These are phyloP conservation scores for Entelexis sorbosivorans DNA, from an alignment of 1,139 yeast species.

Conservation along the genomic window DNA sequence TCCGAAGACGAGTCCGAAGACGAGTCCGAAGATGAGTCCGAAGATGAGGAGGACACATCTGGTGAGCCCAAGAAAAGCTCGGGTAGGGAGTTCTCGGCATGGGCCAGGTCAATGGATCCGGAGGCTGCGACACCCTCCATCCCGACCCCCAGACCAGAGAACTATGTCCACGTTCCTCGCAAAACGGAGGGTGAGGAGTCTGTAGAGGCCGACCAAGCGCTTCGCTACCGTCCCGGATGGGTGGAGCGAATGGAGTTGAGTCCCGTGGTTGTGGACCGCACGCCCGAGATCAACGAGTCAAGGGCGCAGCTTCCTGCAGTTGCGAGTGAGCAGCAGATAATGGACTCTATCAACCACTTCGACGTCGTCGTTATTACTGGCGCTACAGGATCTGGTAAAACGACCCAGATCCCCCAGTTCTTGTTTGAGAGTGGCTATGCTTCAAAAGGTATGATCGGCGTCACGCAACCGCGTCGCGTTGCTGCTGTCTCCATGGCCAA, in stretches of 20 bases:
- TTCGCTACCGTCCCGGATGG: conserved; percentile 32
- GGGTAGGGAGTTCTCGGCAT: conserved; percentile 36
- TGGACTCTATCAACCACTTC: conserved; percentile 93
- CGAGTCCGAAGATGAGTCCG: conserved; percentile 9
- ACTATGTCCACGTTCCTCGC: conserved; percentile 30
- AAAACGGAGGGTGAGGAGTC: conserved; percentile 27
- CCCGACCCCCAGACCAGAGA: conserved; percentile 28
- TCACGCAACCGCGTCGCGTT: conserved; percentile 96
- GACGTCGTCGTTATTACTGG: conserved; percentile 90
- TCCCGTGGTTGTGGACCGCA: conserved; percentile 56
- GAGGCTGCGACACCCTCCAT: conserved; percentile 21
- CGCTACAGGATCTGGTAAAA: conserved; percentile 97
- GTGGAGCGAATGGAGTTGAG: conserved; percentile 45
- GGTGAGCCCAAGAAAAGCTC: conserved; percentile 22
- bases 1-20: conserved; percentile 24
- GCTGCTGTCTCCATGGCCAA: conserved; percentile 97
- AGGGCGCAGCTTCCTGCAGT: conserved; percentile 76
- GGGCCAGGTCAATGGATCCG: conserved; percentile 40
- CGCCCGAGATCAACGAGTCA: conserved; percentile 51
- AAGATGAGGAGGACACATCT: not conserved
- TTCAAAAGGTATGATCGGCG: conserved; percentile 67
- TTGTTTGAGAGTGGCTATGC: conserved; percentile 86
- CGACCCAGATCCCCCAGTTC: conserved; percentile 94
- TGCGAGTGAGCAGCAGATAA: conserved; percentile 80
- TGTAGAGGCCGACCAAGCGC: conserved; percentile 31